phyloP scores from a whole-genome alignment of 495 filamentous ascomycete species.

The Parmelia sp. region DNA sequence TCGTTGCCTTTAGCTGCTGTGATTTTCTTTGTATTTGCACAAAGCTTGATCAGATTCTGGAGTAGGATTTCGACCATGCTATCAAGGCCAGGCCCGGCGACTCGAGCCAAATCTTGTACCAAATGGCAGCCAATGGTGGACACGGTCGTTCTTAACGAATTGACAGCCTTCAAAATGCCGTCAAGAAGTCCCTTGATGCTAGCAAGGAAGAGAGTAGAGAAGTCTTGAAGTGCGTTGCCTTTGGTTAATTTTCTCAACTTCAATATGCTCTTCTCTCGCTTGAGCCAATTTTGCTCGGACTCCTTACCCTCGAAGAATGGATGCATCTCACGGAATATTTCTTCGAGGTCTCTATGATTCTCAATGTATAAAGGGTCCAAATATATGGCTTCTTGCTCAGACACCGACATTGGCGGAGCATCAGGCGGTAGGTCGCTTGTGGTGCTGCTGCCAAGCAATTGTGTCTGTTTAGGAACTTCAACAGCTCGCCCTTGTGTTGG shows the following conservation, averaged over 20 bases:
- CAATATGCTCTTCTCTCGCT: constrained; percentile 69
- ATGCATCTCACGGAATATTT: constrained; percentile 73
- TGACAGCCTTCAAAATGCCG: constrained; percentile 81
- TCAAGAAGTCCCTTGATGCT: constrained; percentile 71
- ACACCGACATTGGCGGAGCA: constrained; percentile 46
- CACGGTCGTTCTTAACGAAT: constrained; percentile 81
- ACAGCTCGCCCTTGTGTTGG: constrained; percentile 36
- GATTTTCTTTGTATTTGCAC: constrained; percentile 83
- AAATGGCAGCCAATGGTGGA: constrained; percentile 78
- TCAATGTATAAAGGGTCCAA: constrained; percentile 77
- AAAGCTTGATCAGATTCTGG: constrained; percentile 83
- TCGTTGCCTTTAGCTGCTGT: constrained; percentile 69
- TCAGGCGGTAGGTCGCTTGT: constrained; percentile 9
- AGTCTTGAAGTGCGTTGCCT: constrained; percentile 80
- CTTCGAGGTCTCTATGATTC: constrained; percentile 75
- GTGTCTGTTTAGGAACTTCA: constrained; percentile 32
- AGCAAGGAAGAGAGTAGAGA: constrained; percentile 57
- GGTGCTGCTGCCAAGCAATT: constrained; percentile 29
- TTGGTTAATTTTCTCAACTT: constrained; percentile 70
- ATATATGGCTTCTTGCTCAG: constrained; percentile 50
- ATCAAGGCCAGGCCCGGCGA: constrained; percentile 71
- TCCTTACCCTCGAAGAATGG: constrained; percentile 82
- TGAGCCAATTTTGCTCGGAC: constrained; percentile 82
- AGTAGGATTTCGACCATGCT: constrained; percentile 85
- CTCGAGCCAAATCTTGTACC: constrained; percentile 76